Percentiles rank a stretch among this genome's conserved stretches.
Evolutionary conservation across 2,329 filamentous ascomycete species (phyloP).

Genomic region (Dendryphion nanum): DNA sequence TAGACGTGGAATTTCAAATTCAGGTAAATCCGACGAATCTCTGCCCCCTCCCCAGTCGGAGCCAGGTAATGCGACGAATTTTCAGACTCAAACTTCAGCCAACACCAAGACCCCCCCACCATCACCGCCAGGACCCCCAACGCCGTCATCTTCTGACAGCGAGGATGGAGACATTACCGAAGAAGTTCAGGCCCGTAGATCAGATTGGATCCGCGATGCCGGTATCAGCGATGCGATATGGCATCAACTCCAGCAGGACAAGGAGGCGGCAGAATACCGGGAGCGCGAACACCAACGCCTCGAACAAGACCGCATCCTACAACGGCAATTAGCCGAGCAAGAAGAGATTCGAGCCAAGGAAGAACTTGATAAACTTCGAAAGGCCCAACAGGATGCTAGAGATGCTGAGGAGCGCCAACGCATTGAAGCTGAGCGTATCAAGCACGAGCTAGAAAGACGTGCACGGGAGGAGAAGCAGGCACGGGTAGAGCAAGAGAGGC

Average conservation of each 20-base stretch:
- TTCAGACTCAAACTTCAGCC: conserved; percentile 4
- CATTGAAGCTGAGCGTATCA: conserved; percentile 7
- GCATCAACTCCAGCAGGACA: conserved; percentile 58
- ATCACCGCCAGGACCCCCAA: background rate
- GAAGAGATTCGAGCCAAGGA: conserved; percentile 11
- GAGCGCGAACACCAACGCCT: conserved; percentile 39
- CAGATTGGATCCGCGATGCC: conserved; percentile 46
- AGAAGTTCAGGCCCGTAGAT: background rate
- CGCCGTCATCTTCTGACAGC: background rate
- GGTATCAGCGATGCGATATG: conserved; percentile 62
- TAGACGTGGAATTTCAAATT: background rate
- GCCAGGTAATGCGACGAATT: background rate
- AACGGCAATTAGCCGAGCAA: conserved; percentile 7
- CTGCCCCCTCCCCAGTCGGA: background rate
- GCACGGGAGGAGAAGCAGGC: conserved; percentile 30
- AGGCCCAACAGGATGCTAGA: conserved; percentile 17
- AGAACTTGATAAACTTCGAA: conserved; percentile 9
- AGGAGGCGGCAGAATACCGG: conserved; percentile 28
- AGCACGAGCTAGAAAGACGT: conserved; percentile 7
- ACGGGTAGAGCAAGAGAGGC: conserved; percentile 1
- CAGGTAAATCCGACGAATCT: background rate
- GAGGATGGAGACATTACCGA: background rate
- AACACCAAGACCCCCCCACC: background rate
- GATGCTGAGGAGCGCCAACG: conserved; percentile 6
- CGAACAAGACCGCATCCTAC: conserved; percentile 9